These are phyloP conservation scores for Micromonas commoda DNA, from an alignment of 139 green algal genomes.

Conservation along the genomic window DNA sequence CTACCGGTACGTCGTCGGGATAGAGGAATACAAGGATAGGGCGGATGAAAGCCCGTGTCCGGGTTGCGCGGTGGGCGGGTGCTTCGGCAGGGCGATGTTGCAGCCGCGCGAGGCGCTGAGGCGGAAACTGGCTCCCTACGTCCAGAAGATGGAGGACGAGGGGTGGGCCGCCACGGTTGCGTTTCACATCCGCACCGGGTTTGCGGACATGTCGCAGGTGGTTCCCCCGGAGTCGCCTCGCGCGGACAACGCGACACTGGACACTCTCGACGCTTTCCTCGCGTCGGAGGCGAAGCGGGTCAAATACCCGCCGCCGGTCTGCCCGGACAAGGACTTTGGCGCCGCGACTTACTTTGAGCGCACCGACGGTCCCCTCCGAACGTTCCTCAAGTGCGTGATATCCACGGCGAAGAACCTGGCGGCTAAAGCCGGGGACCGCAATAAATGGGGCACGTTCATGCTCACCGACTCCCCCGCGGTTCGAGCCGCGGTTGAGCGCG, in stretches of 20 bases:
- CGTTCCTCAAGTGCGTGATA: background rate
- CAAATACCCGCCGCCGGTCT: background rate
- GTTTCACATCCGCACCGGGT: background rate
- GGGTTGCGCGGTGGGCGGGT: background rate
- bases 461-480: constrained; percentile 3
- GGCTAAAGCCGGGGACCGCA: background rate
- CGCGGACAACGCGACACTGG: background rate
- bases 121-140: background rate
- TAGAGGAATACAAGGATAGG: background rate
- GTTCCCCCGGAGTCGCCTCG: background rate
- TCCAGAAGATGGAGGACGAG: background rate
- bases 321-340: background rate
- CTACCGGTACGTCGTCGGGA: background rate
- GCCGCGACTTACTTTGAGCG: too few species aligned
- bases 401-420: background rate
- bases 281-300: background rate
- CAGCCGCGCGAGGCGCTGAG: background rate
- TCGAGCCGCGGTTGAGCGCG: background rate
- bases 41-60: background rate
- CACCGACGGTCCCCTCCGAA: background rate
- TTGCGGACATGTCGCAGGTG: constrained; percentile 3
- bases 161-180: background rate
- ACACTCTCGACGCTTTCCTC: background rate
- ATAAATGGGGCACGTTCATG: background rate
- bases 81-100: background rate